A percentile compares a stretch with the other conserved stretches of the same genome.
Evolutionary conservation across 75 land plant genomes (phyloP).

Genomic region (Pinus albicaulis): DNA sequence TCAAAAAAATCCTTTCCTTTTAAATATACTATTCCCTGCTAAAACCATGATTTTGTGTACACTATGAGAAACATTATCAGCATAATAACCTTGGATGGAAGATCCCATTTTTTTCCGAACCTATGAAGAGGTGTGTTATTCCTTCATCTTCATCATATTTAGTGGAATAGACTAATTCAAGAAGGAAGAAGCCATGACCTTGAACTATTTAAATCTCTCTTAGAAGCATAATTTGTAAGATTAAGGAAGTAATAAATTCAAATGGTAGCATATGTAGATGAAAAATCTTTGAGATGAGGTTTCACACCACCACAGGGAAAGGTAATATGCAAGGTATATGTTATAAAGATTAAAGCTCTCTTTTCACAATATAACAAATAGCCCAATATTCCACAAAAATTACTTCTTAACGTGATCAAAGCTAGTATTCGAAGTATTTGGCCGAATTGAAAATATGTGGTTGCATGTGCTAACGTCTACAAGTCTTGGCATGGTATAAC

Average conservation of each 20-base stretch:
- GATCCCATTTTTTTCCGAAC: no score
- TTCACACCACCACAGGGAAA: not conserved
- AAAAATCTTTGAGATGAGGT: not conserved
- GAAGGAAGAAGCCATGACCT: no score
- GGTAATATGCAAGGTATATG: not conserved
- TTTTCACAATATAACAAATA: conserved; percentile 39
- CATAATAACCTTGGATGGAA: no score
- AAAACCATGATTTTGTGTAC: no score
- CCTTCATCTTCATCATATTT: no score
- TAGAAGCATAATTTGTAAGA: not conserved
- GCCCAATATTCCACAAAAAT: conserved; percentile 77
- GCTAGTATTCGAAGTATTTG: conserved; percentile 48
- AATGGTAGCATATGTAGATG: not conserved
- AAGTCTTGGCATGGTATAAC: conserved; percentile 60
- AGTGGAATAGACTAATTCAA: no score
- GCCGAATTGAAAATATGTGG: conserved; percentile 61
- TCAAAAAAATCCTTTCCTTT: no score
- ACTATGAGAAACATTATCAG: no score
- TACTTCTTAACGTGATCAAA: conserved; percentile 71
- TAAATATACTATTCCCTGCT: no score
- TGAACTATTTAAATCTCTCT: no score
- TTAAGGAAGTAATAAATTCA: not conserved
- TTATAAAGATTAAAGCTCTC: not conserved
- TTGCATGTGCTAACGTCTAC: conserved; percentile 77
- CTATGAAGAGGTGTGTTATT: no score